phyloP scores from a whole-genome alignment of 169 alveolate species.

The Eimeria sp. region DNA sequence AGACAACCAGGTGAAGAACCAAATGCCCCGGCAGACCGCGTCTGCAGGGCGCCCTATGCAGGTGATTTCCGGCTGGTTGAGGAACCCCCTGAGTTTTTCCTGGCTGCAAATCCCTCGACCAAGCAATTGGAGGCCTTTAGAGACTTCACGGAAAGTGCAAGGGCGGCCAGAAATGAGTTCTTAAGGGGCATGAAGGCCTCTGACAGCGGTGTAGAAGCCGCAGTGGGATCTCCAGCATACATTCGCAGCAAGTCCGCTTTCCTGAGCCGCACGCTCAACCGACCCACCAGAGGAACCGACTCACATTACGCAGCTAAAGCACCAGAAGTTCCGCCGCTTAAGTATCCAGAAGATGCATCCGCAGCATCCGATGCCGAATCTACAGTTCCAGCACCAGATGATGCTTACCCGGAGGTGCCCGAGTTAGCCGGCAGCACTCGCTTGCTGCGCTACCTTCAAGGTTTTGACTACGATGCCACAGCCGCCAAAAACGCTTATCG shows the following conservation, averaged over 20 bases:
- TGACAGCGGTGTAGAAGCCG: conserved; percentile 3
- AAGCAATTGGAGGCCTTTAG: conserved; percentile 65
- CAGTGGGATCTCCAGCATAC: not conserved
- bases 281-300: conserved; percentile 27
- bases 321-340: not conserved
- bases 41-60: not conserved
- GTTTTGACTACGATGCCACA: conserved; percentile 66
- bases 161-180: conserved; percentile 37
- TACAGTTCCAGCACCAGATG: not conserved
- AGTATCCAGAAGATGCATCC: not conserved
- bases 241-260: conserved; percentile 26
- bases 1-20: not conserved
- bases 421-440: conserved; percentile 79
- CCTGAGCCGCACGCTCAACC: conserved; percentile 19
- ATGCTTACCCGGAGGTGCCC: conserved; percentile 72
- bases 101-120: conserved; percentile 70
- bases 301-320: not conserved
- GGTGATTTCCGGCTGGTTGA: conserved; percentile 57
- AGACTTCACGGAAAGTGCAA: conserved; percentile 49
- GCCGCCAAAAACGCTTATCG: conserved; percentile 74
- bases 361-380: not conserved
- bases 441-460: conserved; percentile 74
- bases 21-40: not conserved
- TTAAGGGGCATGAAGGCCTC: not conserved
- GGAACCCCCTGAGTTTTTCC: conserved; percentile 61